Base-by-base conservation (phyloP, 2,329 filamentous ascomycete genomes). In the Colletotrichum tropicale region DNA sequence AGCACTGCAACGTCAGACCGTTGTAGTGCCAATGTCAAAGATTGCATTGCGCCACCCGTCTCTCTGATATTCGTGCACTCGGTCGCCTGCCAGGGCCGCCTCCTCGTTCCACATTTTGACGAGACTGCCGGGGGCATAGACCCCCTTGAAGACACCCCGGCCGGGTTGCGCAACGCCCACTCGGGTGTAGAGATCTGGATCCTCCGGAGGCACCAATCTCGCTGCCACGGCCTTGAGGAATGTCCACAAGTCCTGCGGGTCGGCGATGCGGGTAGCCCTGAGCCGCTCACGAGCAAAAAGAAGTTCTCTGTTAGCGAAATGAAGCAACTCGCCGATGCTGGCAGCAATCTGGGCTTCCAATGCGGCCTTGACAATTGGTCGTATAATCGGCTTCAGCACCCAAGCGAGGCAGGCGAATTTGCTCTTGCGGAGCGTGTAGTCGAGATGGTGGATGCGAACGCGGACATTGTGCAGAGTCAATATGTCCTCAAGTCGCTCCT, bases 71-170 rank as follows among this genome's bases (percentile, higher is more conserved):
- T 96, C 94, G 78, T 96, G 92, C 48, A 98, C 91, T 55, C 92
- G 89, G 83, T 98, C 94, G 24, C 89, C 89, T 0, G 95, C 95
- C 76, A 89, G 88, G 26, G 87, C 85, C 0, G 92, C 95, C 85
- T 98, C 94, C 78, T 96, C 93, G 78, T 96, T 91, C 95, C 95
- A 98, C n/a, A 98, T 84, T 85, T 94, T 96, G 67, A 97, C 94
- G 30, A 98, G 87, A 83, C 96, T 98, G 1, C 95, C 96, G 0
- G 96, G 96, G 1, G 96, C 93, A 85, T 98, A 98, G 3, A 95
- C 91, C 6, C 94, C 95, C 79, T 92, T 92, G 87, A 98, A 98
- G 0, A 96, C 86, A 13, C 90, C 90, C 6, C 79, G 72, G 5
- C 88, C 88, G 8, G 88, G 87, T 78, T 86, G 82, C 28, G 90